These are phyloP conservation scores for Picochlorum sp. DNA, from an alignment of 139 green algal genomes.

Conservation along the genomic window DNA sequence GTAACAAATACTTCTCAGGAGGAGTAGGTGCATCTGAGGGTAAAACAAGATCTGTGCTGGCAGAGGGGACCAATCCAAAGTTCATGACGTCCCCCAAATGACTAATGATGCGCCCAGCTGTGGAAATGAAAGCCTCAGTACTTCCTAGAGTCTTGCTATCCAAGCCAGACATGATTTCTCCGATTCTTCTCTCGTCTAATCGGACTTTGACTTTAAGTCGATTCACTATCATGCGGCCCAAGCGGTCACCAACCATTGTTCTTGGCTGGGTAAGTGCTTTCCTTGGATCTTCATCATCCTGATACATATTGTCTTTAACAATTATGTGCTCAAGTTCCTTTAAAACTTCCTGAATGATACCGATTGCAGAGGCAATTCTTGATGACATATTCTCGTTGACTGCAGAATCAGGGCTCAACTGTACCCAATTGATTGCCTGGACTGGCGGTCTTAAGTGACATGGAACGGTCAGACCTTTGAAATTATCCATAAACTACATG, in stretches of 20 bases:
- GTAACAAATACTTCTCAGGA: conserved; percentile 37
- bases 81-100: conserved; percentile 58
- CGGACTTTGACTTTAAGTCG: conserved; percentile 39
- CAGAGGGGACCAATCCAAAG: conserved; percentile 30
- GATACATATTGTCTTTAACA: conserved; percentile 1
- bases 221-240: conserved; percentile 44
- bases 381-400: conserved; percentile 28
- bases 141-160: conserved; percentile 22
- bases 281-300: conserved; percentile 17
- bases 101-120: conserved; percentile 34
- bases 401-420: conserved; percentile 28
- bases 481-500: conserved; percentile 40
- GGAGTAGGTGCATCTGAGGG: background rate
- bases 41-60: background rate
- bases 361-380: conserved; percentile 13
- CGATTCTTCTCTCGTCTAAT: conserved; percentile 54
- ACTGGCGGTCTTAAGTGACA: conserved; percentile 39
- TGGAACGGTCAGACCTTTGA: conserved; percentile 43
- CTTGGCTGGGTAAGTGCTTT: conserved; percentile 24
- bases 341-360: conserved; percentile 21
- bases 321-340: conserved; percentile 17
- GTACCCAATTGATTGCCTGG: conserved; percentile 27
- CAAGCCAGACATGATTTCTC: conserved; percentile 44
- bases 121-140: conserved; percentile 24
- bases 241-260: conserved; percentile 22